Evolutionary conservation across 768 basidiomycete species (phyloP), one percentile per base, ranked within the genome.

Genomic region (Dictyophora rubrovolvata): DNA sequence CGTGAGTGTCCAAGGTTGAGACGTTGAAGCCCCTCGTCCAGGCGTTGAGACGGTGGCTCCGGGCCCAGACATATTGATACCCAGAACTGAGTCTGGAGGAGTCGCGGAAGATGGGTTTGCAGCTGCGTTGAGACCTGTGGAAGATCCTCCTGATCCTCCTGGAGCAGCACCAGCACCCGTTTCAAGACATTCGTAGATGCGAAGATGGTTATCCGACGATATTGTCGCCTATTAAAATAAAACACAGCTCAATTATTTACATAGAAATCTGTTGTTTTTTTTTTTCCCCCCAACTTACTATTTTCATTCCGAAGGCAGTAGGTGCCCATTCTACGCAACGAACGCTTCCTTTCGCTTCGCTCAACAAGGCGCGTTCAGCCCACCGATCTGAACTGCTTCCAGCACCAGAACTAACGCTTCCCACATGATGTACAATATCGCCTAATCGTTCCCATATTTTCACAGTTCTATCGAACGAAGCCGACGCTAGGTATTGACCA

Each of bases 101-200:
- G 50, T 52, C 50, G 50, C 22, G 4, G 50, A 12, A 14, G 50
- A 52, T 14, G 50, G 22, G 10, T 23, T 34, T 52, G 14, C 50
- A 34, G 50, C 50, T 34, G 50, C 33, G 16, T 23, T 34, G 18
- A 34, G 50, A 52, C 22, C 50, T 4, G 50, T 34, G 16, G 17
- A 55, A 22, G 18, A 18, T 42, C 54, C 54, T 46, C 21, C 21
- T 3, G 50, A 61, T 18, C 47, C 48, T 21, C 54, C 50, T 42
- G 42, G 42, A 42, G 42, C 42, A 42, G 42, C 10, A 14, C 2
- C 42, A 42, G 42, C 10, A 42, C 14, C 57, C 33, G 57, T 22
- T 55, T 93, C 90, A 21, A 92, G 74, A 68, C 89, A 93, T 68
- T 96, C 92, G 70, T 97, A 96, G 53, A 97, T 79, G 34, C 95